Base-by-base conservation (phyloP, 2,329 filamentous ascomycete genomes). In the Beauveria sp. region DNA sequence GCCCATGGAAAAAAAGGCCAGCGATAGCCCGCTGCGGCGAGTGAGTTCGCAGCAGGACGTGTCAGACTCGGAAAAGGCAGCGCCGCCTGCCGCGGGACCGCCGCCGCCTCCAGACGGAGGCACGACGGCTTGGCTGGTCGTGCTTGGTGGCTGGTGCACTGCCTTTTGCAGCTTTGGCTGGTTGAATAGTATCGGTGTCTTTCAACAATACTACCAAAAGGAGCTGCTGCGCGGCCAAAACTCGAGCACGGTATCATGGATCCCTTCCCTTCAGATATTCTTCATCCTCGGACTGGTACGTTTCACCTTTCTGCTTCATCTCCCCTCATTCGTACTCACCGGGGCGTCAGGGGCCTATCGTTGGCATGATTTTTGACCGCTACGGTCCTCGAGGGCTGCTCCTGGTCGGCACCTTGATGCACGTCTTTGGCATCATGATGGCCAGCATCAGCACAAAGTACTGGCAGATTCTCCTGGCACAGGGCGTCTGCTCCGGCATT, bases 401-500 rank as follows among this genome's bases (percentile, higher is more conserved):
- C 1, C 40, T 84, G 1, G 67, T 69, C 14, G 84, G 84, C 18
- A 79, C 76, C 0, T 70, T 85, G 57, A 67, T 85, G 40, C 81
- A 86, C 60, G 79, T 87, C 18, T 81, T 87, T 59, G 80, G 82
- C 2, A 67, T 88, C 5, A 86, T 88, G 82, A 86, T 87, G 83
- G 77, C 82, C 0, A 81, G 77, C 8, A 70, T 88, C 8, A 67
- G 68, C n/a, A 72, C 64, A 0, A 59, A 75, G 47, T 78, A 77
- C 66, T 77, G 73, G 54, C 75, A 78, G 50, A 70, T 77, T 57
- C 67, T 78, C 10, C 66, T 78, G 1, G 65, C 73, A 0, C 76
- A 78, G 58, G 71, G 72, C 5, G 66, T 77, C 0, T 75, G 69
- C 59, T 73, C 70, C 1, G 72, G 72, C 9, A 68, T 77, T 24